Conservation (phyloP, 495 filamentous ascomycete species). For the Aspergillus cristatus region DNA sequence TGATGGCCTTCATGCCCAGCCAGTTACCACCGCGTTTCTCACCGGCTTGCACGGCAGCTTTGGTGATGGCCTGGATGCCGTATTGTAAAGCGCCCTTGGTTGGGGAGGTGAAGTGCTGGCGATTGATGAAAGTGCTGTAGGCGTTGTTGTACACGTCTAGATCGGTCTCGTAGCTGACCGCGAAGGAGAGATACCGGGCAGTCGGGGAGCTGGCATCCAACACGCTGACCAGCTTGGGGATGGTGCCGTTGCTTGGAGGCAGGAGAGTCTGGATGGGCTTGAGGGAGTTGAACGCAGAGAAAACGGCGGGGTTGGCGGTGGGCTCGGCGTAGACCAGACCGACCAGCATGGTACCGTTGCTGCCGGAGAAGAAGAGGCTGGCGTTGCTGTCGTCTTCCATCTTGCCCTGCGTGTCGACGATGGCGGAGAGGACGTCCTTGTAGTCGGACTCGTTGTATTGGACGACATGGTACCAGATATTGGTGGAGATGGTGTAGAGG, state of each 20-base stretch:
- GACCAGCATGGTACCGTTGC: not conserved
- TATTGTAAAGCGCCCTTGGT: slow-evolving; percentile 3
- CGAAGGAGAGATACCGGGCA: not conserved
- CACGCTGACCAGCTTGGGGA: not conserved
- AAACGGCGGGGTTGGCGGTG: not conserved
- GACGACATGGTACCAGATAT: slow-evolving; percentile 1
- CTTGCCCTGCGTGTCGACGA: not conserved
- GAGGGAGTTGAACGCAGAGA: slow-evolving; percentile 1
- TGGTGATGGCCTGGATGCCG: slow-evolving; percentile 9
- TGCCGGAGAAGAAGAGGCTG: too few species aligned
- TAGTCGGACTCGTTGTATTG: not conserved
- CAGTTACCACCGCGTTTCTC: slow-evolving; percentile 10
- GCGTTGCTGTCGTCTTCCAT: slow-evolving; percentile 1
- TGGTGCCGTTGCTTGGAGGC: not conserved
- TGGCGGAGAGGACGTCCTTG: not conserved
- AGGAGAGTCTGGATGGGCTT: not conserved
- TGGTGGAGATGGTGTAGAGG: slow-evolving; percentile 18
- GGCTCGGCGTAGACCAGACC: not conserved
- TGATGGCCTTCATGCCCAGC: slow-evolving; percentile 1
- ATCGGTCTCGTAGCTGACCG: not conserved
- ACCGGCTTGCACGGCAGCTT: slow-evolving; percentile 6
- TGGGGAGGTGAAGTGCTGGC: not conserved
- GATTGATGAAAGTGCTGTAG: not conserved
- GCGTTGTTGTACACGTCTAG: not conserved
- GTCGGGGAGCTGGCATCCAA: not conserved